Conservation (phyloP, 2,329 filamentous ascomycete genomes). For the Cladosporium sphaerospermum region DNA sequence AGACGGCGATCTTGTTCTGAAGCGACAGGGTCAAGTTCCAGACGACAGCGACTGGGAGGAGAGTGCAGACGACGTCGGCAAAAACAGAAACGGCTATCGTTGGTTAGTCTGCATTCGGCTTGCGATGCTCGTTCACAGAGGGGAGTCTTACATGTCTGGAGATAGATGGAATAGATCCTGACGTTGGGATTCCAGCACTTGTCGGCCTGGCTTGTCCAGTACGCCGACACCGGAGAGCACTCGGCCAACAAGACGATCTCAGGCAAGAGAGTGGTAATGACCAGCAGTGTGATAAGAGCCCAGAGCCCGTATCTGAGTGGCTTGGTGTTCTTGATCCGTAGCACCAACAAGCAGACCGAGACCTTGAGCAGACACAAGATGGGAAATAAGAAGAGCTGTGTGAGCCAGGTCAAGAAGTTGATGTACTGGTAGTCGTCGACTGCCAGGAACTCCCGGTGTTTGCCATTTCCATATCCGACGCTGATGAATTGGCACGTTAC, state of each 20-base stretch:
- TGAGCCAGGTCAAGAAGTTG: slow-evolving; percentile 34
- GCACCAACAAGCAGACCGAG: slow-evolving; percentile 38
- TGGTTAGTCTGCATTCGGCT: background rate
- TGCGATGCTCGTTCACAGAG: slow-evolving; percentile 10
- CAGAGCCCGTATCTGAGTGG: slow-evolving; percentile 29
- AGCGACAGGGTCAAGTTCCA: slow-evolving; percentile 21
- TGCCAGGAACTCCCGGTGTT: slow-evolving; percentile 32
- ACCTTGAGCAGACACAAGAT: slow-evolving; percentile 38
- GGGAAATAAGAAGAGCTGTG: slow-evolving; percentile 37
- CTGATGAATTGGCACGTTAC: slow-evolving; percentile 31
- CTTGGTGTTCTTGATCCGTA: slow-evolving; percentile 37
- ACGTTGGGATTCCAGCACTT: slow-evolving; percentile 24
- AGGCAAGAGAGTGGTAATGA: slow-evolving; percentile 20
- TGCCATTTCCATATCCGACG: slow-evolving; percentile 33
- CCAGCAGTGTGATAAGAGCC: slow-evolving; percentile 19
- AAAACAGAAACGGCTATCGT: slow-evolving; percentile 21
- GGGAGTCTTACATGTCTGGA: slow-evolving; percentile 22
- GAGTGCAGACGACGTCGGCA: slow-evolving; percentile 23
- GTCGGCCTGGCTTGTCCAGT: slow-evolving; percentile 18
- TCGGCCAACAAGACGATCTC: slow-evolving; percentile 24
- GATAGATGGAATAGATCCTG: slow-evolving; percentile 26
- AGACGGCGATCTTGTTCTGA: slow-evolving; percentile 23
- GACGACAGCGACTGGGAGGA: slow-evolving; percentile 22
- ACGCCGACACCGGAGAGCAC: slow-evolving; percentile 22
- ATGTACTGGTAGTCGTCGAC: slow-evolving; percentile 27